Evolutionary conservation across 345 rosid genomes (phyloP).

Genomic region (Alliaria petiolata): DNA sequence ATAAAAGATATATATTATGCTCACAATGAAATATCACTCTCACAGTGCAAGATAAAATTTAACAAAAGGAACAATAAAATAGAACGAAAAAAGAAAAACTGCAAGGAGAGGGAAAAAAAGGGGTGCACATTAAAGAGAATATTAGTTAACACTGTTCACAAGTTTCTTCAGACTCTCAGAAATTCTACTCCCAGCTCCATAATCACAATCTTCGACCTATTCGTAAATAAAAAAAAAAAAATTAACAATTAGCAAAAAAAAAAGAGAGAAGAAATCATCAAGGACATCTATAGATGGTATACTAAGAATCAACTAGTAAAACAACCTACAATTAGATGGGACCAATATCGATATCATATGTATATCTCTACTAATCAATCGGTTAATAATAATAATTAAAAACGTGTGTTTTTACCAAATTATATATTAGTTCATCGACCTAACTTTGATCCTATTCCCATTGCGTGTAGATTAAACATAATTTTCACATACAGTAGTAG

Average conservation of each 20-base stretch:
- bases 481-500: background rate
- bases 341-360: background rate
- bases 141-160: conserved; percentile 16
- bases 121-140: background rate
- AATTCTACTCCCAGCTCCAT: conserved; percentile 16
- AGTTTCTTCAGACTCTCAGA: conserved; percentile 15
- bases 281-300: background rate
- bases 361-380: background rate
- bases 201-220: conserved; percentile 28
- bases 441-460: background rate
- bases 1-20: background rate
- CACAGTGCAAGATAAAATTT: background rate
- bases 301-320: background rate
- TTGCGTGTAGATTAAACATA: background rate
- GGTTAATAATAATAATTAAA: background rate
- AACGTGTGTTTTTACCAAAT: background rate
- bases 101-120: background rate
- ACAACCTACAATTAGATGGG: background rate
- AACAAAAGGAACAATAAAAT: background rate
- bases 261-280: background rate
- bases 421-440: background rate
- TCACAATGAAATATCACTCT: conserved; percentile 13
- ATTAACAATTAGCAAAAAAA: background rate
- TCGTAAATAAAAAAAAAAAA: background rate
- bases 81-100: background rate